phyloP scores from a whole-genome alignment of 2,329 filamentous ascomycete species.

The Capronia americana region DNA sequence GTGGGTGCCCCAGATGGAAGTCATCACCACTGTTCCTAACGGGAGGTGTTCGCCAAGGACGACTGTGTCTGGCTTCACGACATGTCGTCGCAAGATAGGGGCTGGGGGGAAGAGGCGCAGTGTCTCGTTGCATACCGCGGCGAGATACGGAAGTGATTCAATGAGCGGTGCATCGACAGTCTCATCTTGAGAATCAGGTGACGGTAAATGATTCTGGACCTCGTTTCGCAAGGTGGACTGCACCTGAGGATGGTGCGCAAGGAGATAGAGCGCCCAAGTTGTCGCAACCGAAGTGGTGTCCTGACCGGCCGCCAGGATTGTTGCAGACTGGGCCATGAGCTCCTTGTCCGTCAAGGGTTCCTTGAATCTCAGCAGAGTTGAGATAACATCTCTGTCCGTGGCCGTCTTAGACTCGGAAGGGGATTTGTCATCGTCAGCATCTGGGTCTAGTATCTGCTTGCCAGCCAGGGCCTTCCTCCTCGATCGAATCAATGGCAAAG shows the following conservation, averaged over 20 bases:
- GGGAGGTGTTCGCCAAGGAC: conserved; percentile 71
- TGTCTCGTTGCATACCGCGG: conserved; percentile 78
- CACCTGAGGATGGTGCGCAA: conserved; percentile 40
- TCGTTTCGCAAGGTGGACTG: conserved; percentile 40
- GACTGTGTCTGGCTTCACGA: conserved; percentile 61
- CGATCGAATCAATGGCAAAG: conserved; percentile 19
- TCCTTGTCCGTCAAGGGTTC: conserved; percentile 72
- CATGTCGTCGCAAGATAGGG: conserved; percentile 69
- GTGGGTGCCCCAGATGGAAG: conserved; percentile 73
- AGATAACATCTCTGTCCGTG: conserved; percentile 21
- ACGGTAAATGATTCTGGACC: conserved; percentile 38
- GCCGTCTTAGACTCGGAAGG: conserved; percentile 1
- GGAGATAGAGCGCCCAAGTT: conserved; percentile 42
- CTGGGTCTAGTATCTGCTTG: conserved; percentile 1
- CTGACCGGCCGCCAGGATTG: conserved; percentile 74
- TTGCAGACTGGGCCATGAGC: conserved; percentile 88
- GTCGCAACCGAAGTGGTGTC: conserved; percentile 42
- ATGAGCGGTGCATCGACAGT: conserved; percentile 51
- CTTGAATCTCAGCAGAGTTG: conserved; percentile 20
- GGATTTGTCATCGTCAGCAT: conserved; percentile 9
- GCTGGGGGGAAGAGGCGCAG: conserved; percentile 76
- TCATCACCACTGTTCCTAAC: conserved; percentile 70
- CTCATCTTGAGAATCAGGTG: conserved; percentile 34
- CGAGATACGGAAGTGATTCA: conserved; percentile 77
- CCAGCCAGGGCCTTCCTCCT: conserved; percentile 10